These are phyloP conservation scores for Fusarium xylarioides DNA, from an alignment of 2,329 filamentous ascomycete species.

Conservation along the genomic window DNA sequence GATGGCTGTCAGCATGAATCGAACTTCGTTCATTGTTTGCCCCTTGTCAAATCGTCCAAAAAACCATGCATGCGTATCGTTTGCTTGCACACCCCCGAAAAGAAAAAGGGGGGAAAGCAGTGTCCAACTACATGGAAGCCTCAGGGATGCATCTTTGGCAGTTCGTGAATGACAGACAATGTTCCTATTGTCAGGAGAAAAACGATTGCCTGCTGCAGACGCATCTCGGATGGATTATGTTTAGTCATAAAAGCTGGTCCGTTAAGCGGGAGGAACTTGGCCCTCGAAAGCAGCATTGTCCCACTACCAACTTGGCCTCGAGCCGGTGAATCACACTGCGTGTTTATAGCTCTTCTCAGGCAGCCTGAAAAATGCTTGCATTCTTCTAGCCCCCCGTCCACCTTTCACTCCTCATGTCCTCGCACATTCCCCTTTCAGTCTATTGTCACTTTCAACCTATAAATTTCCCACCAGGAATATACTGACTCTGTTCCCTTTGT, in stretches of 20 bases:
- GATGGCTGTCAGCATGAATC: neutral
- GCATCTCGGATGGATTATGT: neutral
- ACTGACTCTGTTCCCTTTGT: conserved; percentile 4
- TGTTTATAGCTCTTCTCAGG: neutral
- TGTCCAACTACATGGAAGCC: neutral
- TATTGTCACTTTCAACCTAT: neutral
- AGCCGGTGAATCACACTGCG: conserved; percentile 14
- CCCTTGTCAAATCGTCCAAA: neutral
- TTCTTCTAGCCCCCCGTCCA: neutral
- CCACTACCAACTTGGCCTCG: neutral
- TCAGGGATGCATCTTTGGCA: neutral
- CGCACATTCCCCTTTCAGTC: neutral
- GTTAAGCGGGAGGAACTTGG: neutral
- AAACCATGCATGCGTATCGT: neutral
- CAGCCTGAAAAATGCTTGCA: neutral
- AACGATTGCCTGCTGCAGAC: neutral
- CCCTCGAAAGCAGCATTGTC: conserved; percentile 13
- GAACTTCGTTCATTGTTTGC: neutral
- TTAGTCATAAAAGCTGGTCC: neutral
- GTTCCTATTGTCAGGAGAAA: conserved; percentile 1
- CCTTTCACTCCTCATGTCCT: conserved; percentile 3
- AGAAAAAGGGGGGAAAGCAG: neutral
- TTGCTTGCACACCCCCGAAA: neutral
- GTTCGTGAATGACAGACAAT: conserved; percentile 11
- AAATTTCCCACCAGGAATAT: neutral